phyloP scores from a whole-genome alignment of 192 early-diverging fungal species.

The Coemansia sp. region DNA sequence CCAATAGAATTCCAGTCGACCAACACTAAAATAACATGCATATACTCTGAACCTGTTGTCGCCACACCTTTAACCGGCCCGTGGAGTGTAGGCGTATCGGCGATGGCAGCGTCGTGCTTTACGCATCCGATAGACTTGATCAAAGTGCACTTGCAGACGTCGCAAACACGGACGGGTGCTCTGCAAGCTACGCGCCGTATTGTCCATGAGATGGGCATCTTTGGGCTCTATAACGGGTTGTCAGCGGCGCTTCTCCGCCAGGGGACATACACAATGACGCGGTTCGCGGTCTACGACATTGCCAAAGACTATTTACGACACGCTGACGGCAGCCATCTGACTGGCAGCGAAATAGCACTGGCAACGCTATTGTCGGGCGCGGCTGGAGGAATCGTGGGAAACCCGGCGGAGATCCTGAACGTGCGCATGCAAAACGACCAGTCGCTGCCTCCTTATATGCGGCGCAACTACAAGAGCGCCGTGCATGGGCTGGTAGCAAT shows the following conservation, averaged over 20 bases:
- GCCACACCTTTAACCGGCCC: background rate
- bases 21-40: background rate
- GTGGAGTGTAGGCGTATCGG: slow-evolving; percentile 36
- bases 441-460: slow-evolving; percentile 58
- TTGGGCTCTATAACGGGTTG: slow-evolving; percentile 78
- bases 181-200: slow-evolving; percentile 61
- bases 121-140: slow-evolving; percentile 83
- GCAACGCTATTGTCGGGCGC: slow-evolving; percentile 44
- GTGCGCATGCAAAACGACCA: slow-evolving; percentile 85
- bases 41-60: background rate
- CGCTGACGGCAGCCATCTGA: slow-evolving; percentile 10
- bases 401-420: slow-evolving; percentile 79
- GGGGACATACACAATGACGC: slow-evolving; percentile 76
- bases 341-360: slow-evolving; percentile 3
- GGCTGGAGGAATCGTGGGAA: slow-evolving; percentile 67
- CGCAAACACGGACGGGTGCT: slow-evolving; percentile 45
- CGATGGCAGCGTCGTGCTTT: slow-evolving; percentile 57
- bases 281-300: slow-evolving; percentile 75
- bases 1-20: background rate
- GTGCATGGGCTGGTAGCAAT: slow-evolving; percentile 69
- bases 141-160: slow-evolving; percentile 91
- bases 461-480: slow-evolving; percentile 72
- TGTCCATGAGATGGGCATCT: slow-evolving; percentile 72
- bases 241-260: slow-evolving; percentile 73
- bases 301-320: slow-evolving; percentile 24